Evolutionary conservation across 345 rosid genomes (phyloP).

Genomic region (Physaria fendleri): DNA sequence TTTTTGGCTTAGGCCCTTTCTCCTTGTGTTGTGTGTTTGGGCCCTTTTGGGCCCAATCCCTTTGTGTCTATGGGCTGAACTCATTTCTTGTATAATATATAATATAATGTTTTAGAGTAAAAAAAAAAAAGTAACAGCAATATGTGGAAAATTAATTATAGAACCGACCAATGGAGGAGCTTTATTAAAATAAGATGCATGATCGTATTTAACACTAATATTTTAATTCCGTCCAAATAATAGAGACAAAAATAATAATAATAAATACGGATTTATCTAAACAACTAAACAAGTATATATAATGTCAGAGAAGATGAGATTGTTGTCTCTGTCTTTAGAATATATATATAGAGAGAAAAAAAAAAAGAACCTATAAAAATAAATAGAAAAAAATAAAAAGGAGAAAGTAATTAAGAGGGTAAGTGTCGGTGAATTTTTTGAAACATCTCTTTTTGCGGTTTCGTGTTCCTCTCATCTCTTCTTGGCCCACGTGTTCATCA

Average conservation of each 20-base stretch:
- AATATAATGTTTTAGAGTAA: too few species aligned
- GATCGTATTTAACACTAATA: slow-evolving; percentile 21
- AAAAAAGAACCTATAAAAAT: neutral
- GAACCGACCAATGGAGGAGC: slow-evolving; percentile 23
- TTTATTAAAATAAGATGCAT: slow-evolving; percentile 22
- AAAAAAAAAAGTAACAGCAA: slow-evolving; percentile 1
- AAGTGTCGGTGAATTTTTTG: slow-evolving; percentile 34
- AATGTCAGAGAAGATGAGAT: slow-evolving; percentile 32
- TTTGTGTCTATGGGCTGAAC: too few species aligned
- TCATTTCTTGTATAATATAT: too few species aligned
- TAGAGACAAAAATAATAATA: slow-evolving; percentile 18
- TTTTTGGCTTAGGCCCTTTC: too few species aligned
- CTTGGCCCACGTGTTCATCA: slow-evolving; percentile 36
- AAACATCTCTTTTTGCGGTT: slow-evolving; percentile 27
- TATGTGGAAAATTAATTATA: neutral
- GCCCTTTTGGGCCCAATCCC: too few species aligned
- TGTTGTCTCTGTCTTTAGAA: slow-evolving; percentile 33
- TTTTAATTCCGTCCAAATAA: slow-evolving; percentile 26
- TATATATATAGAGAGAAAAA: neutral
- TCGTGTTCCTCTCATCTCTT: slow-evolving; percentile 31
- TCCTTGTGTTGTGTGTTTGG: too few species aligned
- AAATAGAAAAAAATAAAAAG: neutral
- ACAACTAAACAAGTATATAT: slow-evolving; percentile 13
- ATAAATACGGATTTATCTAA: neutral
- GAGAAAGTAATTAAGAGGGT: slow-evolving; percentile 13